These are phyloP conservation scores for Phytophthora fragariaefolia DNA, from an alignment of 352 stramenopile genomes.

Conservation along the genomic window DNA sequence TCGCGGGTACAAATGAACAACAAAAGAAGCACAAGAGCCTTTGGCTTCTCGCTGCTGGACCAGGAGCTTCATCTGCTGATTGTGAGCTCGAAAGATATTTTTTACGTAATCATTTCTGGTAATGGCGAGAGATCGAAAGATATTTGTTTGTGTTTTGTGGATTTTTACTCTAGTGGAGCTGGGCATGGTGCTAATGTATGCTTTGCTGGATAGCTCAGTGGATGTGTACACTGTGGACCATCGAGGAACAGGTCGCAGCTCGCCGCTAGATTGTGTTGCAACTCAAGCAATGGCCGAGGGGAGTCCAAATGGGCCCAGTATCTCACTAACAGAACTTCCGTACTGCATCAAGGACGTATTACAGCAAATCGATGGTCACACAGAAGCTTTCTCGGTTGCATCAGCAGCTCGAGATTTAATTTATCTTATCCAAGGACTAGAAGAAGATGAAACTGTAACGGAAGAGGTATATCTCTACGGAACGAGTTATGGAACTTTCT, in stretches of 20 bases:
- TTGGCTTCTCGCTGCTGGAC: constrained; percentile 58
- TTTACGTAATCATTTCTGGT: not conserved
- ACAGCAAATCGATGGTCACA: constrained; percentile 30
- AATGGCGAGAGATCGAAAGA: not conserved
- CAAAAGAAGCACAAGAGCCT: constrained; percentile 36
- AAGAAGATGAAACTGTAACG: constrained; percentile 18
- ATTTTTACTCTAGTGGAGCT: constrained; percentile 40
- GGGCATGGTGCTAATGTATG: constrained; percentile 47
- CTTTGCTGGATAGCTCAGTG: constrained; percentile 35
- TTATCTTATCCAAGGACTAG: constrained; percentile 24
- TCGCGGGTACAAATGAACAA: not conserved
- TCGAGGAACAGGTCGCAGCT: constrained; percentile 50
- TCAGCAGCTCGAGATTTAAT: constrained; percentile 52
- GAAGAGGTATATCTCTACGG: constrained; percentile 59
- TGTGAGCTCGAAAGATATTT: constrained; percentile 30
- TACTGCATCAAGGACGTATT: constrained; percentile 39
- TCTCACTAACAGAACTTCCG: constrained; percentile 31
- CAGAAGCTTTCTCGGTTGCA: constrained; percentile 51
- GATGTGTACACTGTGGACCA: constrained; percentile 63
- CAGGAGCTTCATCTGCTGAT: constrained; percentile 43
- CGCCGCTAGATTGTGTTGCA: constrained; percentile 39
- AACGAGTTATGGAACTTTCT: constrained; percentile 62
- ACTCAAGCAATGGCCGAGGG: constrained; percentile 38
- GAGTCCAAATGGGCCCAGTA: constrained; percentile 5
- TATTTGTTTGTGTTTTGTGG: constrained; percentile 1